Evolutionary conservation across 2,329 filamentous ascomycete genomes (phyloP).

Genomic region (Ascochyta lentis): DNA sequence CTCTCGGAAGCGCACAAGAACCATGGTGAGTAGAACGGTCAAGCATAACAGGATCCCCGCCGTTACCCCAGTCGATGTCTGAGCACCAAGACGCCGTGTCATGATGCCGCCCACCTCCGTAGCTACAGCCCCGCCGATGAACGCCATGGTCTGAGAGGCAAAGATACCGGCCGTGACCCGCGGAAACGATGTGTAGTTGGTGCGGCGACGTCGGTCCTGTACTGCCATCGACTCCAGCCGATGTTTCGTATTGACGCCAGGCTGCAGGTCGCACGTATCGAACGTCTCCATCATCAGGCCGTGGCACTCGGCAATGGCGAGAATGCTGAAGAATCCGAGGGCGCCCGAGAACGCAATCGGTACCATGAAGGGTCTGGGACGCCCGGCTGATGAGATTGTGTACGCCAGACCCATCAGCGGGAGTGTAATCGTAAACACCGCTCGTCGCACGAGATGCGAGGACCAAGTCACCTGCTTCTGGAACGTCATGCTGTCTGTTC

Average conservation of each 20-base stretch:
- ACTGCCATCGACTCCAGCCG: constrained; percentile 55
- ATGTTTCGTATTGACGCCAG: constrained; percentile 66
- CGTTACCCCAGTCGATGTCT: constrained; percentile 71
- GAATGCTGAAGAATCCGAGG: constrained; percentile 73
- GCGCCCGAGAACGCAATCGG: constrained; percentile 71
- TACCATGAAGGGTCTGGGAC: constrained; percentile 62
- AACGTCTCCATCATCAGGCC: constrained; percentile 82
- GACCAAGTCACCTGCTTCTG: constrained; percentile 71
- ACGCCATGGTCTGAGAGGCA: constrained; percentile 72
- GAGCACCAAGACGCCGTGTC: constrained; percentile 70
- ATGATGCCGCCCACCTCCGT: constrained; percentile 73
- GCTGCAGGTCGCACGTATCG: constrained; percentile 79
- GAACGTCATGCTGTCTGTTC: constrained; percentile 72
- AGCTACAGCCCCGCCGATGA: constrained; percentile 71
- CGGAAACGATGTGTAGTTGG: constrained; percentile 78
- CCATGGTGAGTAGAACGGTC: constrained; percentile 67
- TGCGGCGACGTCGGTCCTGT: constrained; percentile 57
- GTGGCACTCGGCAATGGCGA: constrained; percentile 78
- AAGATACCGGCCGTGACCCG: constrained; percentile 75
- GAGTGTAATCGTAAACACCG: constrained; percentile 70
- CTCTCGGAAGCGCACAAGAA: constrained; percentile 69
- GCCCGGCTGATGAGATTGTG: constrained; percentile 69
- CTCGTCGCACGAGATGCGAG: constrained; percentile 73
- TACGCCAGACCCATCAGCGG: constrained; percentile 73
- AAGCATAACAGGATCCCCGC: constrained; percentile 71